Base-by-base conservation (phyloP, 1,284 basidiomycete genomes). In the Marasmius oreades region DNA sequence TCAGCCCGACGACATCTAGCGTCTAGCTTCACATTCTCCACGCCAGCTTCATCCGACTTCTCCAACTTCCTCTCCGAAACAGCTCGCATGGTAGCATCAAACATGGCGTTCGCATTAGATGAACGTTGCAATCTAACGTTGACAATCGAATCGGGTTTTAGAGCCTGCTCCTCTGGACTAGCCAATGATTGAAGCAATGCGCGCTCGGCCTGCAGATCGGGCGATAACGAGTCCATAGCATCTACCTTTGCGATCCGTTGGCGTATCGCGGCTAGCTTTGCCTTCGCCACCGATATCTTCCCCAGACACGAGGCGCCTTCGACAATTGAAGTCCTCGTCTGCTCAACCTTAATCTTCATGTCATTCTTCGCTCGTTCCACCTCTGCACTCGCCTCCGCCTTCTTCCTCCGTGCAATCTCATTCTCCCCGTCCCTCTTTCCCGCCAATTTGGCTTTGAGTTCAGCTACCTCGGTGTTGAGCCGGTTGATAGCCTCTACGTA, bases 401-500 rank as follows among this genome's bases (percentile, higher is more conserved):
- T 84, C 75, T 84, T 91, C 63, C 86, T 78, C 63, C 76, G 78
- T 65, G 73, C 69, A 57, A 84, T 77, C 44, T 87, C 88, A 48
- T 72, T 81, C 70, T 92, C 90, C 28, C 77, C 64, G 51, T 73
- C 72, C 54, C 80, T 73, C 70, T 85, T 90, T 18, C 84, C 89
- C 4, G 86, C 82, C 48, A 97, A 77, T 72, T 90, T 92, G 34
- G 82, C 84, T 70, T 96, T 95, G 61, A 98, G 84, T 64, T 95
- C 91, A 24, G 85, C 81, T 55, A 94, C 86, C 70, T 95, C 90
- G 46, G 80, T 70, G 66, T 93, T 93, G 61, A 95, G 85, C 56
- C 91, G 76, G 69, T 92, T 93, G 66, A 98, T 98, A 53, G 93
- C 92, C 70, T 95, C 90, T 33, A 98, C 91, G 66, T 97, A 98